Base-by-base conservation (phyloP, 1,284 basidiomycete species). In the Sporisorium sorghi region DNA sequence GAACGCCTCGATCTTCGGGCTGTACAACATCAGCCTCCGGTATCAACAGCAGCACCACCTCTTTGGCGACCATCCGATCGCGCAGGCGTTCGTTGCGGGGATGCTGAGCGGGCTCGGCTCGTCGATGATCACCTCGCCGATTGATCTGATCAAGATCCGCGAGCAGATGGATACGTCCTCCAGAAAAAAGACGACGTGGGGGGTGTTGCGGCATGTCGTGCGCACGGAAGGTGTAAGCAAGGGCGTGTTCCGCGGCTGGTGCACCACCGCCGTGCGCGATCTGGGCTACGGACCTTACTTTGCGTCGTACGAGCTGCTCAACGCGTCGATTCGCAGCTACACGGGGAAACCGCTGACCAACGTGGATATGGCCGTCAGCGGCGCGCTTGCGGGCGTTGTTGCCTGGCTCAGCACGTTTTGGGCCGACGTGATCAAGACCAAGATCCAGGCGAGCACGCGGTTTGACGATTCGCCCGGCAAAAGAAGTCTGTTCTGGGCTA, bases 71-170 rank as follows among this genome's bases (percentile, higher is more conserved):
- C 37, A 51, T 21, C 48, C 48, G 1, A 53, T 78, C 5, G 21
- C 49, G 0, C 72, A 82, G 58, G 66, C 77, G 5, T 69, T 79
- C 23, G 28, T 78, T 12, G 81, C 81, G 2, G 81, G 81, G 3
- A 72, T 76, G 58, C 52, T 76, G 2, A 59, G 51, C 26, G 81
- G 81, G 1, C 53, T 82, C 3, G 74, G 75, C 0, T 68, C 73
- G 11, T 65, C 75, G 1, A 51, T 82, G 12, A 79, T 83, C 60
- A 83, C 81, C 0, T 52, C 71, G 12, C 81, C 81, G 8, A 78
- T 83, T 39, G 81, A 83, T 8, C 58, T 82, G 37, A 49, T 83
- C 58, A 83, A 83, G 70, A 82, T 83, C 39, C 73, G 79, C 8
- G 65, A 83, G 58, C 81, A 83, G 65, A 77, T 79, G 58, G 50